phyloP scores from a whole-genome alignment of 352 stramenopile genomes.

The Phytophthora pisi region DNA sequence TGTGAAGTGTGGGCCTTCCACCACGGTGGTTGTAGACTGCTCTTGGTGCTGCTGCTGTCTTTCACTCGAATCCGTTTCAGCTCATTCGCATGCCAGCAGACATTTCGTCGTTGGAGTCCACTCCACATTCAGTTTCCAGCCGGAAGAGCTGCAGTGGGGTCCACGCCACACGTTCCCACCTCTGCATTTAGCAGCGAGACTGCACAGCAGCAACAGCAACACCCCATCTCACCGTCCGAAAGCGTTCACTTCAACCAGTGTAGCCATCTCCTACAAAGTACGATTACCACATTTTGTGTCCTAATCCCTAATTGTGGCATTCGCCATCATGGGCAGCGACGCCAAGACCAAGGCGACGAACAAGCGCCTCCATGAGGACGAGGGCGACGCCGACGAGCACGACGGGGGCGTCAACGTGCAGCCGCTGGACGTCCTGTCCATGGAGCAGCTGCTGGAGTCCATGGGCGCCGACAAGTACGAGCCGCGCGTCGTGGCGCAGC shows the following conservation, averaged over 20 bases:
- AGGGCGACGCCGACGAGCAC: constrained; percentile 44
- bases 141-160: neutral
- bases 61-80: neutral
- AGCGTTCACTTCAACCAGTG: constrained; percentile 1
- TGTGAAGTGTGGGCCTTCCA: neutral
- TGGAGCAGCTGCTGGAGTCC: constrained; percentile 70
- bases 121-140: neutral
- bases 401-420: constrained; percentile 44
- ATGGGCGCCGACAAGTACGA: constrained; percentile 86
- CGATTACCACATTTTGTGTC: constrained; percentile 1
- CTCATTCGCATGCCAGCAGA: neutral
- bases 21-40: neutral
- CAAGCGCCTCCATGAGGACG: constrained; percentile 67
- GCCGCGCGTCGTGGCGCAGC: constrained; percentile 77
- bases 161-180: neutral
- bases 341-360: constrained; percentile 38
- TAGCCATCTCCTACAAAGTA: constrained; percentile 17
- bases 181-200: neutral
- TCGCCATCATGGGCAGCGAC: constrained; percentile 55
- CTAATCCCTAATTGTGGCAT: constrained; percentile 13
- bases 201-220: neutral
- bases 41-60: neutral
- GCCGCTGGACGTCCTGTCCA: constrained; percentile 65
- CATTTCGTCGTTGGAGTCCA: neutral
- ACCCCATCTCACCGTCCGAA: neutral